A percentile compares a stretch with the other conserved stretches of the same genome.
phyloP scores from a whole-genome alignment of 306 rosid species.

The Abrus precatorius region DNA sequence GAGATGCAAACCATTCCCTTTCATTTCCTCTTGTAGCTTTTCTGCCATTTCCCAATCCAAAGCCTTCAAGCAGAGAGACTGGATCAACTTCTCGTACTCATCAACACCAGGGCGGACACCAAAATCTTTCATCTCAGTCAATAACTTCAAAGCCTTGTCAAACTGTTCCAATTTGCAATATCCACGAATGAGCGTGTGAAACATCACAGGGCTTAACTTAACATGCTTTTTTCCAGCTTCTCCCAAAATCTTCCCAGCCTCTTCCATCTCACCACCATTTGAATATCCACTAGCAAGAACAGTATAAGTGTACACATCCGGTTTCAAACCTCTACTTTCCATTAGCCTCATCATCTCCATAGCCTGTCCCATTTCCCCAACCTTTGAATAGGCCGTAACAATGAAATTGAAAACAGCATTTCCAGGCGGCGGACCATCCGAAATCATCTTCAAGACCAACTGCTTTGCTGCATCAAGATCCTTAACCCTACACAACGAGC shows the following conservation, averaged over 20 bases:
- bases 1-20: slow-evolving; percentile 71
- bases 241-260: slow-evolving; percentile 63
- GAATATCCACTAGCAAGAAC: slow-evolving; percentile 78
- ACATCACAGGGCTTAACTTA: slow-evolving; percentile 66
- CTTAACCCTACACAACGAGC: slow-evolving; percentile 71
- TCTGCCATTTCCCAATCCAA: slow-evolving; percentile 85
- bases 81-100: slow-evolving; percentile 85
- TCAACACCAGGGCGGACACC: slow-evolving; percentile 69
- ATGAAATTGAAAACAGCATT: slow-evolving; percentile 78
- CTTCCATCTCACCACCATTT: slow-evolving; percentile 84
- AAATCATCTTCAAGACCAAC: slow-evolving; percentile 70
- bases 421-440: slow-evolving; percentile 85
- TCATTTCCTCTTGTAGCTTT: slow-evolving; percentile 81
- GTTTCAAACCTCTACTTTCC: slow-evolving; percentile 86
- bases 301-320: slow-evolving; percentile 79
- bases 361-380: slow-evolving; percentile 71
- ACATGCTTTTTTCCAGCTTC: slow-evolving; percentile 81
- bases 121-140: slow-evolving; percentile 77
- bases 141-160: slow-evolving; percentile 71
- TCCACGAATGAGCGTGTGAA: slow-evolving; percentile 80
- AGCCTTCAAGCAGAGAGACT: slow-evolving; percentile 83
- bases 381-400: slow-evolving; percentile 67
- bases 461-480: slow-evolving; percentile 67
- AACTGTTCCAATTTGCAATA: slow-evolving; percentile 84
- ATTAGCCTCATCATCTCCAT: slow-evolving; percentile 66